Percentiles rank a stretch among this genome's conserved stretches.
Evolutionary conservation across 768 basidiomycete genomes (phyloP).

Genomic region (Mycena rebaudengoi): DNA sequence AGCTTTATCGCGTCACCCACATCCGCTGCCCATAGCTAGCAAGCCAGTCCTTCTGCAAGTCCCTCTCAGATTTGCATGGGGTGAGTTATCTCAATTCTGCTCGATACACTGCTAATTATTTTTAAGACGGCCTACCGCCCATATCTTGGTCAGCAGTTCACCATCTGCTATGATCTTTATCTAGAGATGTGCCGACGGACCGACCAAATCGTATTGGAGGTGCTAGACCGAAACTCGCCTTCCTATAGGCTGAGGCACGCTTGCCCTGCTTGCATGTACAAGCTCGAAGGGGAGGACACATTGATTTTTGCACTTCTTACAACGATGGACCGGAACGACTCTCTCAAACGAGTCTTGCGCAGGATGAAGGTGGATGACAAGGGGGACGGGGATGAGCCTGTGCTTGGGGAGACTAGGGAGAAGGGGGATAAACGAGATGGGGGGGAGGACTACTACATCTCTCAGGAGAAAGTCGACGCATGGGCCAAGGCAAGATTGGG

Average conservation of each 20-base stretch:
- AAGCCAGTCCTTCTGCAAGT: not conserved
- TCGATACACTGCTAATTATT: not conserved
- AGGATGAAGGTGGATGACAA: not conserved
- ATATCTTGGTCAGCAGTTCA: not conserved
- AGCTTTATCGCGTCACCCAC: not conserved
- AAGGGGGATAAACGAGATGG: constrained; percentile 12
- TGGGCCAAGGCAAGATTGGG: constrained; percentile 9
- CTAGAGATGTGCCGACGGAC: not conserved
- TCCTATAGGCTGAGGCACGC: constrained; percentile 28
- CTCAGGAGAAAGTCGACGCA: constrained; percentile 15
- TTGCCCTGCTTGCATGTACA: constrained; percentile 36
- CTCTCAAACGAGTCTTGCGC: constrained; percentile 23
- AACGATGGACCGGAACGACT: constrained; percentile 37
- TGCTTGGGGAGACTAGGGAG: constrained; percentile 2
- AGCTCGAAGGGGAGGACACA: constrained; percentile 29
- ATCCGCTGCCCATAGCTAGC: not conserved
- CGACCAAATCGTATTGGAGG: not conserved
- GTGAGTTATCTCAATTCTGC: not conserved
- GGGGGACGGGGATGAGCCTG: not conserved
- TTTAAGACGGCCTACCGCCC: not conserved
- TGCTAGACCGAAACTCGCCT: too few species aligned
- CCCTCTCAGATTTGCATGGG: not conserved
- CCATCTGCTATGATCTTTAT: not conserved
- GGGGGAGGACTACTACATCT: constrained; percentile 6
- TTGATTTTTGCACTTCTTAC: constrained; percentile 27